A percentile compares a stretch with the other conserved stretches of the same genome.
Evolutionary conservation across 2,329 filamentous ascomycete species (phyloP).

Genomic region (Calonectria pauciramosa): DNA sequence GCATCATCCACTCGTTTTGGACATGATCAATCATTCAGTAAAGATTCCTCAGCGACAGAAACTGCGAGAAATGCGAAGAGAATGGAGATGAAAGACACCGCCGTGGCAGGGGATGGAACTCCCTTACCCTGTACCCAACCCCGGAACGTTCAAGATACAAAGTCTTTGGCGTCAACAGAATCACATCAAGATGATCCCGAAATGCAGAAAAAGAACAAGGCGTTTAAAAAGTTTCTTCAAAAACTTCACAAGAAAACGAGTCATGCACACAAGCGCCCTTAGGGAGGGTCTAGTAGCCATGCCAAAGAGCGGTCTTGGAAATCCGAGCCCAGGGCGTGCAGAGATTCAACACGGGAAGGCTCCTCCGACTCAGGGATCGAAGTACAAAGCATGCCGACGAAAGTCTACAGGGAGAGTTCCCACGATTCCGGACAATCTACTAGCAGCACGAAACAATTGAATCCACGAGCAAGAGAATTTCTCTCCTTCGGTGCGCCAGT

Average conservation of each 20-base stretch:
- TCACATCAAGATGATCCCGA: constrained; percentile 11
- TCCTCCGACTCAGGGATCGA: constrained; percentile 28
- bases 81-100: background rate
- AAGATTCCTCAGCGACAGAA: background rate
- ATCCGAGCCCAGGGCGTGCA: background rate
- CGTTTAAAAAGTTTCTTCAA: constrained; percentile 46
- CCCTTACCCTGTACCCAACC: background rate
- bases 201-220: constrained; percentile 33
- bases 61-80: background rate
- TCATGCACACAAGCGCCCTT: background rate
- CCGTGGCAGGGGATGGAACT: background rate
- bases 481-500: constrained; percentile 43
- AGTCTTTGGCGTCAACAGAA: background rate
- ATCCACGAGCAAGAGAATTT: constrained; percentile 52
- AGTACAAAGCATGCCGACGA: background rate
- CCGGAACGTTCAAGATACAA: background rate
- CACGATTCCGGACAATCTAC: constrained; percentile 37
- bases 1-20: background rate
- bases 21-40: background rate
- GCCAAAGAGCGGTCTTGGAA: constrained; percentile 20
- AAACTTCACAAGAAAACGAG: constrained; percentile 40
- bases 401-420: constrained; percentile 27
- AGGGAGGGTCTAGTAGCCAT: background rate
- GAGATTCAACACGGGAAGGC: background rate
- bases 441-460: constrained; percentile 39